Percentiles rank a stretch among this genome's conserved stretches.
Evolutionary conservation across 495 filamentous ascomycete genomes (phyloP).

Genomic region (Staphylotrichum tortipilum): DNA sequence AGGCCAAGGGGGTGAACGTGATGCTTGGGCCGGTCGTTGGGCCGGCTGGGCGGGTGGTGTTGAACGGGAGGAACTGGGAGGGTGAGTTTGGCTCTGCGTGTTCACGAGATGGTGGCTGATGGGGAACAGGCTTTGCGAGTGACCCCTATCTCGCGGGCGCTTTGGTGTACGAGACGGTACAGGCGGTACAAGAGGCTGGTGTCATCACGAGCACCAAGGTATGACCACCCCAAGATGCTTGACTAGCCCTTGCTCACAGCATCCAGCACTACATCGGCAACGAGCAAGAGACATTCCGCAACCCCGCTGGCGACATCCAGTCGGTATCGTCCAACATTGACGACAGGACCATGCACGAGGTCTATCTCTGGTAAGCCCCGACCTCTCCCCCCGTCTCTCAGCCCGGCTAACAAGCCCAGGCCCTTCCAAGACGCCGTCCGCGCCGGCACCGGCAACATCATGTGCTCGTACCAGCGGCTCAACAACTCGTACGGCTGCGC

Average conservation of each 20-base stretch:
- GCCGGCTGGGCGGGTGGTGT: conserved; percentile 43
- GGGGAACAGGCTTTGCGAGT: conserved; percentile 33
- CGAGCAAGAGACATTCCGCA: conserved; percentile 60
- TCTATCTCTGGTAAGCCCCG: conserved; percentile 54
- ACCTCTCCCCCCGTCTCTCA: conserved; percentile 5
- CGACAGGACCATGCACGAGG: conserved; percentile 60
- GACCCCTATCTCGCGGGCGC: conserved; percentile 44
- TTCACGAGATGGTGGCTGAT: background rate
- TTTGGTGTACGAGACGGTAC: conserved; percentile 37
- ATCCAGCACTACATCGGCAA: conserved; percentile 53
- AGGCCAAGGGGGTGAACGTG: conserved; percentile 56
- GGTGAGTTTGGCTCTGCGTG: conserved; percentile 1
- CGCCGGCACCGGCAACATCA: conserved; percentile 52
- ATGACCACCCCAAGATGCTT: conserved; percentile 6
- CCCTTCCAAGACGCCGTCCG: conserved; percentile 59
- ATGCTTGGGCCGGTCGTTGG: conserved; percentile 58
- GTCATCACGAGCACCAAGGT: conserved; percentile 48
- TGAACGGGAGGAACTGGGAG: conserved; percentile 53
- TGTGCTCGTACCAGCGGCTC: conserved; percentile 63
- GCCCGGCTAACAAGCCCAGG: no score
- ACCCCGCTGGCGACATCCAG: conserved; percentile 34
- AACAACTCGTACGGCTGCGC: conserved; percentile 59
- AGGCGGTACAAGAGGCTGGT: conserved; percentile 44
- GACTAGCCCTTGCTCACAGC: background rate
- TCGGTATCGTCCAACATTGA: conserved; percentile 55